These are phyloP conservation scores for Gymnopilus dilepis DNA, from an alignment of 768 basidiomycete genomes.

Conservation along the genomic window DNA sequence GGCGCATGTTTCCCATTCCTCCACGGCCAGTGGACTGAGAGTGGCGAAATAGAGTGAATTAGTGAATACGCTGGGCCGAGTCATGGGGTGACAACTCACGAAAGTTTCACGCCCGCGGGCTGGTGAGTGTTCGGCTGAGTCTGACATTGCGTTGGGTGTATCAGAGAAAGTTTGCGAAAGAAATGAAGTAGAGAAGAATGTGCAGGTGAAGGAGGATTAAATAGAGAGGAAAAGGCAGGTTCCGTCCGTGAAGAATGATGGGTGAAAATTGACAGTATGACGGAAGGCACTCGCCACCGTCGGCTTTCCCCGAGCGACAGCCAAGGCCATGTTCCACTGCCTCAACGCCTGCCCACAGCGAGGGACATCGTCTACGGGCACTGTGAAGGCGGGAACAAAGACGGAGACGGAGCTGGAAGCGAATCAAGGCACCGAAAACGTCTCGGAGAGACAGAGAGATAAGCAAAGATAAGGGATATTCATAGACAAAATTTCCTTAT, in stretches of 20 bases:
- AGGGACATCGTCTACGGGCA: not conserved
- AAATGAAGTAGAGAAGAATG: not conserved
- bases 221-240: not conserved
- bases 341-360: not conserved
- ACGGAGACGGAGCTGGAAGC: not conserved
- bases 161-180: not conserved
- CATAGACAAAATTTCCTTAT: conserved; percentile 21
- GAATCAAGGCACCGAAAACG: not conserved
- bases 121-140: conserved; percentile 47
- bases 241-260: conserved; percentile 4
- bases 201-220: not conserved
- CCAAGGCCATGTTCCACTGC: not conserved
- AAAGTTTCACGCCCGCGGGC: conserved; percentile 66
- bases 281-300: not conserved
- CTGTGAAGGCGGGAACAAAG: not conserved
- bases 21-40: conserved; percentile 70
- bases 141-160: conserved; percentile 27
- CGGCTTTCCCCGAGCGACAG: not conserved
- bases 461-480: conserved; percentile 13
- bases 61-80: not conserved
- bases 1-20: conserved; percentile 70
- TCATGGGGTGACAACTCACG: conserved; percentile 41
- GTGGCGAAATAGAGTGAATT: not conserved
- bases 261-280: not conserved
- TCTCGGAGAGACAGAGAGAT: conserved; percentile 14